phyloP scores from a whole-genome alignment of 2,329 filamentous ascomycete genomes.

The Epichloe glyceriae region DNA sequence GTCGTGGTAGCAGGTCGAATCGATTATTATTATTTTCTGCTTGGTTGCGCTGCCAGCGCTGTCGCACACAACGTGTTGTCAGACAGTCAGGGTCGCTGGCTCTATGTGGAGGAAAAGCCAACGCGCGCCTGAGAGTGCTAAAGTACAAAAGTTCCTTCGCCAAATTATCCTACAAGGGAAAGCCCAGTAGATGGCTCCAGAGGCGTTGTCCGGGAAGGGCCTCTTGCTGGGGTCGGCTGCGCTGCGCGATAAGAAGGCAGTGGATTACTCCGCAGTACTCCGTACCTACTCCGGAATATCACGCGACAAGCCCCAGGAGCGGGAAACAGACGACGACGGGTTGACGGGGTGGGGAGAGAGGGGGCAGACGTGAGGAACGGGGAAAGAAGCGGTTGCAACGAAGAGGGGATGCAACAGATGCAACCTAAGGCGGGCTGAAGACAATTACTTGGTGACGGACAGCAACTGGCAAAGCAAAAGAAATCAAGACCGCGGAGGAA shows the following conservation, averaged over 20 bases:
- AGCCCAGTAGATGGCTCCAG: conserved; percentile 18
- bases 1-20: conserved; percentile 9
- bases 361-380: background rate
- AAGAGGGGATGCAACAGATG: conserved; percentile 3
- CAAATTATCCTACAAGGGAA: conserved; percentile 23
- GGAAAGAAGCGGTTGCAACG: background rate
- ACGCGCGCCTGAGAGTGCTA: conserved; percentile 20
- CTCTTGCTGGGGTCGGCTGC: conserved; percentile 9
- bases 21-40: background rate
- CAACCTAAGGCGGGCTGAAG: conserved; percentile 4
- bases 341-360: background rate
- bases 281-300: too few relatives aligned
- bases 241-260: conserved; percentile 7
- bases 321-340: background rate
- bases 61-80: background rate
- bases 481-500: background rate
- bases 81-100: conserved; percentile 1
- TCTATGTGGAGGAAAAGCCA: conserved; percentile 19
- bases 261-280: too few relatives aligned
- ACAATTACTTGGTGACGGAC: background rate
- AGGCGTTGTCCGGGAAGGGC: conserved; percentile 12
- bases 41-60: background rate
- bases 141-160: conserved; percentile 28
- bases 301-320: background rate
- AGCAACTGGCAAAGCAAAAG: background rate